phyloP scores from a whole-genome alignment of 2,329 filamentous ascomycete species.

The Aureobasidium leucospermi region DNA sequence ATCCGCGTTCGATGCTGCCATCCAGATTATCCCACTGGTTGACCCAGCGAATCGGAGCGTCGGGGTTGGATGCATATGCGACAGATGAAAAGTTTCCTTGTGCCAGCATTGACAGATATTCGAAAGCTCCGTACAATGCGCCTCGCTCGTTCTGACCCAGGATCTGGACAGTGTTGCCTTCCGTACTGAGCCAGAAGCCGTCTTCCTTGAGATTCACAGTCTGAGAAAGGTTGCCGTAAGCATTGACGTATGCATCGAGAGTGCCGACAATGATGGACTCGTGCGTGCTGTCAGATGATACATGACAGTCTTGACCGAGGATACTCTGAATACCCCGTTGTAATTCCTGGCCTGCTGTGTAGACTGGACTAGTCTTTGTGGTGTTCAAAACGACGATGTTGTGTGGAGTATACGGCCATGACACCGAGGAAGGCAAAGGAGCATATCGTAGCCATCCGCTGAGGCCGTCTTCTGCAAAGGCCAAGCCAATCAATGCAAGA shows the following conservation, averaged over 20 bases:
- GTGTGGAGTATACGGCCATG: conserved; percentile 39
- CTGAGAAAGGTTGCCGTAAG: conserved; percentile 28
- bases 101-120: conserved; percentile 59
- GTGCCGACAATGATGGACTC: conserved; percentile 44
- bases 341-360: conserved; percentile 53
- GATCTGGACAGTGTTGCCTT: conserved; percentile 45
- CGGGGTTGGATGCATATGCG: conserved; percentile 47
- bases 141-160: conserved; percentile 60
- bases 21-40: conserved; percentile 70
- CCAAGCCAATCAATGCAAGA: conserved; percentile 24
- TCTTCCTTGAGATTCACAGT: conserved; percentile 44
- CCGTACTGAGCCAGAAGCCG: conserved; percentile 54
- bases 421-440: conserved; percentile 36
- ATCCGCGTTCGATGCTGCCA: conserved; percentile 61
- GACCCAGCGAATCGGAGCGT: conserved; percentile 58
- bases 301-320: conserved; percentile 36
- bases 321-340: conserved; percentile 51
- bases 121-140: conserved; percentile 61
- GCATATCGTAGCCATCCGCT: conserved; percentile 60
- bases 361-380: conserved; percentile 49
- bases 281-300: conserved; percentile 29
- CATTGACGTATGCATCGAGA: conserved; percentile 34
- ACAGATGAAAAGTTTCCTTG: conserved; percentile 48
- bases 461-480: conserved; percentile 52
- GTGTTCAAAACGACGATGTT: conserved; percentile 48